phyloP scores from a whole-genome alignment of 495 filamentous ascomycete species.

The Massariosphaeria phaeospora region DNA sequence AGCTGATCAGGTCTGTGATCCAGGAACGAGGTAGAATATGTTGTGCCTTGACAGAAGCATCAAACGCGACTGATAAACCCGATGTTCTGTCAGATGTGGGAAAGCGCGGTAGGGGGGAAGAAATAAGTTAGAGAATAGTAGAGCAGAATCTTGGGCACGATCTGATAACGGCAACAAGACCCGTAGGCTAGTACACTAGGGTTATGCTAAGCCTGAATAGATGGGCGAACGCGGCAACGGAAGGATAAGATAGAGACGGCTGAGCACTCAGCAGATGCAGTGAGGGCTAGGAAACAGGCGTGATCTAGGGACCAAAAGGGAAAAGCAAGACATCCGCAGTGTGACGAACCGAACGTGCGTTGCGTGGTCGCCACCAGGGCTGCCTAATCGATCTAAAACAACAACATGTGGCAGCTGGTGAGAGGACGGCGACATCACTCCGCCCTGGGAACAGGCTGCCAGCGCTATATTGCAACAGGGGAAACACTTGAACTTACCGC shows the following conservation, averaged over 20 bases:
- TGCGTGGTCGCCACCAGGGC: conserved; percentile 11
- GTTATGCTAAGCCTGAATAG: conserved; percentile 13
- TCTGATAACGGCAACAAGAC: conserved; percentile 13
- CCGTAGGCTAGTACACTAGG: conserved; percentile 11
- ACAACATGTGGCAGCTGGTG: conserved; percentile 26
- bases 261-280: no score
- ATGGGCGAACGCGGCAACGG: conserved; percentile 7
- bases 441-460: conserved; percentile 10
- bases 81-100: no score
- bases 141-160: background rate
- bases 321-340: conserved; percentile 3
- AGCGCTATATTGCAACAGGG: conserved; percentile 3
- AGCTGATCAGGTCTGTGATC: no score
- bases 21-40: no score
- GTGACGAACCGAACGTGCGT: background rate
- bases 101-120: no score
- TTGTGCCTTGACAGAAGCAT: no score
- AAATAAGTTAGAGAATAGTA: no score
- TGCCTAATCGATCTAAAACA: conserved; percentile 5
- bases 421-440: conserved; percentile 12
- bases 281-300: conserved; percentile 14
- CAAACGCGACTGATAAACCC: no score
- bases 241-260: conserved; percentile 12
- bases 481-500: conserved; percentile 53
- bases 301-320: background rate